Percentiles rank a stretch among this genome's conserved stretches.
Conservation (phyloP, 2,329 filamentous ascomycete genomes). For the Phyllosticta citribraziliensis region DNA sequence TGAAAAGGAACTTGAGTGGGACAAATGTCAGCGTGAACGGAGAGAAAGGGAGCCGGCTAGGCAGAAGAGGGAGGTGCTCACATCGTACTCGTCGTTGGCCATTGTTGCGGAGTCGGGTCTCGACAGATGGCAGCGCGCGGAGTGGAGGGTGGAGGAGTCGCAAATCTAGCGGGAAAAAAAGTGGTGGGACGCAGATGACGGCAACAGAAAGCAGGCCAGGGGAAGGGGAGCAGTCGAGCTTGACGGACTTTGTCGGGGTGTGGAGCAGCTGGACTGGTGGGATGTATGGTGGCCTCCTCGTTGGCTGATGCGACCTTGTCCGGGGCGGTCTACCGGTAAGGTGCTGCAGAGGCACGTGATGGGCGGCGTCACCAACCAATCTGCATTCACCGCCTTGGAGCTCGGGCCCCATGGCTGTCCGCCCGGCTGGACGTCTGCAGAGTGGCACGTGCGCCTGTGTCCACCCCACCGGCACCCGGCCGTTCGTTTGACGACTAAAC, state of each 20-base stretch:
- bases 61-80: constrained; percentile 42
- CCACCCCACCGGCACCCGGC: too few species aligned
- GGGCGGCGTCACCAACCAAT: constrained; percentile 12
- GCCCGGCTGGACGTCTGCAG: background rate
- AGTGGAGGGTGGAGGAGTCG: background rate
- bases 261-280: constrained; percentile 6
- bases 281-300: constrained; percentile 9
- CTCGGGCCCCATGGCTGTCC: background rate
- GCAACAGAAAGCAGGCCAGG: background rate
- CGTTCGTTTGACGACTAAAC: too few species aligned
- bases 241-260: constrained; percentile 12
- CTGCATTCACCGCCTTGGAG: constrained; percentile 11
- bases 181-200: background rate
- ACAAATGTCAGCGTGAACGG: constrained; percentile 21
- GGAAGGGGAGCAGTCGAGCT: constrained; percentile 17
- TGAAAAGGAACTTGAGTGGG: constrained; percentile 84
- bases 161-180: background rate
- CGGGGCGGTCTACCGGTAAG: background rate
- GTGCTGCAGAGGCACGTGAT: background rate
- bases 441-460: background rate
- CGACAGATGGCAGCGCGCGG: background rate
- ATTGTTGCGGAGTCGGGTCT: constrained; percentile 41
- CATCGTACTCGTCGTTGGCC: constrained; percentile 99
- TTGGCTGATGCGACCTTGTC: constrained; percentile 11
- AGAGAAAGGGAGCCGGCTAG: background rate